Conservation (phyloP, 2,329 filamentous ascomycete species). For the Calonectria pseudoreteaudii region DNA sequence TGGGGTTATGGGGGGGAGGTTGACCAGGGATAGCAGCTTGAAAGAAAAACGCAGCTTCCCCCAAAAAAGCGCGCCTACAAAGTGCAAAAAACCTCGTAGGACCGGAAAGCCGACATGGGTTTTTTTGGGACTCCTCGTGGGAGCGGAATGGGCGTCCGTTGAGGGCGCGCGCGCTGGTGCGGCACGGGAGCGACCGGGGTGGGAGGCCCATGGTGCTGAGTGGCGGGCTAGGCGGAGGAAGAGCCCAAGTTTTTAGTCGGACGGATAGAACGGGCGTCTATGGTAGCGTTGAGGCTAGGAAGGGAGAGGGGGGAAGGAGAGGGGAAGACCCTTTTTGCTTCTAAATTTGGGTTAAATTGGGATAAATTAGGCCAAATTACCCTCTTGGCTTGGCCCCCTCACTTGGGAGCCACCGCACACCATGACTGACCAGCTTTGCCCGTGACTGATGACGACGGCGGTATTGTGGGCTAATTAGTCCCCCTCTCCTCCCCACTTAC, state of each 20-base stretch:
- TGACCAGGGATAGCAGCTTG: background rate
- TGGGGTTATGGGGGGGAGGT: too few species aligned
- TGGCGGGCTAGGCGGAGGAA: constrained; percentile 23
- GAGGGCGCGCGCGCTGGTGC: background rate
- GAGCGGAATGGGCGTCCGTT: background rate
- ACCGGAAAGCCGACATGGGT: background rate
- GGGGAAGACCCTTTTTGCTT: background rate
- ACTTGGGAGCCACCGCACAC: background rate
- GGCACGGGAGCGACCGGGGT: constrained; percentile 13
- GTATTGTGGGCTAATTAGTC: constrained; percentile 16
- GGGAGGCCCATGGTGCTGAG: constrained; percentile 17
- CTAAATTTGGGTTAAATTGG: constrained; percentile 21
- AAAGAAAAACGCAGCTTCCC: background rate
- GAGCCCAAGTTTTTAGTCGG: background rate
- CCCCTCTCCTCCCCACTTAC: background rate
- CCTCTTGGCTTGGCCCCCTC: background rate
- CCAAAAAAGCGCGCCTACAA: constrained; percentile 9
- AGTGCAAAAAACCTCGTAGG: background rate
- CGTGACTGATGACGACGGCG: background rate
- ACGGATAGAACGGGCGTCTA: constrained; percentile 10
- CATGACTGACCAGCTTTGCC: background rate
- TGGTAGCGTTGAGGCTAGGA: background rate
- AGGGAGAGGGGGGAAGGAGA: too few species aligned
- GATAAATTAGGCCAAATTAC: constrained; percentile 8
- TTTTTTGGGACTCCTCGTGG: background rate